A percentile compares a stretch with the other conserved stretches of the same genome.
phyloP scores from a whole-genome alignment of 331 rosid species.

The Prunus yedoensis region DNA sequence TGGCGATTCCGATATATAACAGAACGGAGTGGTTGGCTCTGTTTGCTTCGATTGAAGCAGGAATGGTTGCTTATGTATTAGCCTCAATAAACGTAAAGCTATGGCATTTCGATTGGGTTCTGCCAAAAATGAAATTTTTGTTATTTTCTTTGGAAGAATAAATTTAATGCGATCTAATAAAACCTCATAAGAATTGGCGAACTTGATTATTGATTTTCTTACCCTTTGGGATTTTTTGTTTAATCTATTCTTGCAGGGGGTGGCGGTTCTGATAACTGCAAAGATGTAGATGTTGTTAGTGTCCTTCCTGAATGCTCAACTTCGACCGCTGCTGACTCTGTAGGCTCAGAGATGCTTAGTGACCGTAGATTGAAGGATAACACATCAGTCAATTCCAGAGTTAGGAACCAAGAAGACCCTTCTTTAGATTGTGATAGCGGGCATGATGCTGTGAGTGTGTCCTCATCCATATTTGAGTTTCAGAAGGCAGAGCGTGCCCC shows the following conservation, averaged over 20 bases:
- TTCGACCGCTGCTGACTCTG: constrained; percentile 37
- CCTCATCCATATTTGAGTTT: constrained; percentile 74
- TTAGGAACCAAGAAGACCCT: constrained; percentile 55
- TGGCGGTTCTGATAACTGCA: constrained; percentile 65
- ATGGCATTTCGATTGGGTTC: constrained; percentile 6
- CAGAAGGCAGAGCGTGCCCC: constrained; percentile 75
- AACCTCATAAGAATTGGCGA: too few relatives aligned
- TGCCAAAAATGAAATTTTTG: not conserved
- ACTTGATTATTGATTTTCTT: constrained; percentile 7
- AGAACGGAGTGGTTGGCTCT: too few relatives aligned
- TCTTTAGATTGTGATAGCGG: constrained; percentile 63
- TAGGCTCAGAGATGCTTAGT: constrained; percentile 42
- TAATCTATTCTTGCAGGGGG: constrained; percentile 45
- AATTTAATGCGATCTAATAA: not conserved
- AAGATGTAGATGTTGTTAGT: constrained; percentile 88
- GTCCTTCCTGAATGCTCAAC: constrained; percentile 64
- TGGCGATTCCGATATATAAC: not conserved
- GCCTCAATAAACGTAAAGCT: not conserved
- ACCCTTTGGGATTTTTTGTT: constrained; percentile 11
- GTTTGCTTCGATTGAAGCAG: too few relatives aligned
- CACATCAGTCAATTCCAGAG: constrained; percentile 36
- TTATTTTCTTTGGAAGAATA: not conserved
- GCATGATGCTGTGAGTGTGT: constrained; percentile 45
- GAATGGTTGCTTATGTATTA: not conserved
- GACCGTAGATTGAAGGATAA: constrained; percentile 48